Evolutionary conservation across 257 asterid species (phyloP).

Genomic region (Rubia yunnanensis): DNA sequence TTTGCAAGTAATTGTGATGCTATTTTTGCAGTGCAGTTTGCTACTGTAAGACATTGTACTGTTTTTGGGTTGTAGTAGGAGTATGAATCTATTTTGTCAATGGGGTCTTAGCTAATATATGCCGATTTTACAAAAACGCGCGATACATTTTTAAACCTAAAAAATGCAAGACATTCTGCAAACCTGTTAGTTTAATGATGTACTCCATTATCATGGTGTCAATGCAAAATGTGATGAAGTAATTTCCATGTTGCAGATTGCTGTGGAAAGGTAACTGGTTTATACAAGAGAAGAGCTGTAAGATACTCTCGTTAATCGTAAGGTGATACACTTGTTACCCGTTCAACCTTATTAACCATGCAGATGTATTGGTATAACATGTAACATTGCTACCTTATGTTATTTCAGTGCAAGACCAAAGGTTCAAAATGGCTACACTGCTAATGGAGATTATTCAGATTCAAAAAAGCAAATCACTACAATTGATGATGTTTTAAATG

Average conservation of each 20-base stretch:
- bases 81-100: neutral
- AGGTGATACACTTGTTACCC: slow-evolving; percentile 35
- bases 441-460: slow-evolving; percentile 42
- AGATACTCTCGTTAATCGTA: slow-evolving; percentile 70
- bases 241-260: slow-evolving; percentile 44
- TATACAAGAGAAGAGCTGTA: slow-evolving; percentile 89
- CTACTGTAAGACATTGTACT: neutral
- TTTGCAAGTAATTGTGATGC: neutral
- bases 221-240: neutral
- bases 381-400: slow-evolving; percentile 12
- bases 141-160: neutral
- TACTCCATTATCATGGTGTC: neutral
- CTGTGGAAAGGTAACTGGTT: slow-evolving; percentile 93
- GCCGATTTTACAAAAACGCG: neutral
- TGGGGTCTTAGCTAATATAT: neutral
- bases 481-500: slow-evolving; percentile 63
- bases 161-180: neutral
- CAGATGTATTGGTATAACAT: slow-evolving; percentile 7
- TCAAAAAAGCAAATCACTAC: slow-evolving; percentile 50
- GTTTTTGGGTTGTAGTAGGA: neutral
- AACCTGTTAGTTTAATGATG: neutral
- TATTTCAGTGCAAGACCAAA: slow-evolving; percentile 69
- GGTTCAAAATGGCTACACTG: slow-evolving; percentile 28
- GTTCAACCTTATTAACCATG: slow-evolving; percentile 5
- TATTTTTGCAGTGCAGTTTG: neutral